Evolutionary conservation across 1,284 basidiomycete genomes (phyloP).

Genomic region (Boletus sp.): DNA sequence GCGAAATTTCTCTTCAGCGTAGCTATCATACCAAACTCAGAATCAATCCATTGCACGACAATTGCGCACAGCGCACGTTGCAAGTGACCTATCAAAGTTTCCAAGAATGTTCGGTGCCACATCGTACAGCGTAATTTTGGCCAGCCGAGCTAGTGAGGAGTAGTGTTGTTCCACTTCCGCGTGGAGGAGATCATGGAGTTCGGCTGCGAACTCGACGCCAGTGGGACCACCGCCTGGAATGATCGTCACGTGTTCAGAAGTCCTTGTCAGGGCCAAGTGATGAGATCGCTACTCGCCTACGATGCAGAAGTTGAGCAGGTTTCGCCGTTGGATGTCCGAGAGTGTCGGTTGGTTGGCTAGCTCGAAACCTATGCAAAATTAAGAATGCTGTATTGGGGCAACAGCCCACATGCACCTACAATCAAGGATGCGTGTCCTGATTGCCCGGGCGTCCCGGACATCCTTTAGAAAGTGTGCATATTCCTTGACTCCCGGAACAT

Average conservation of each 20-base stretch:
- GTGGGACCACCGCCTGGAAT: slow-evolving; percentile 64
- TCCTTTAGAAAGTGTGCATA: slow-evolving; percentile 82
- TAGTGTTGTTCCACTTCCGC: slow-evolving; percentile 70
- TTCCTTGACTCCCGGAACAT: slow-evolving; percentile 67
- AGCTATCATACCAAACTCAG: slow-evolving; percentile 39
- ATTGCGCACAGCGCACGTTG: slow-evolving; percentile 42
- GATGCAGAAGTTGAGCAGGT: slow-evolving; percentile 75
- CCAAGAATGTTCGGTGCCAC: slow-evolving; percentile 79
- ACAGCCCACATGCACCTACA: slow-evolving; percentile 43
- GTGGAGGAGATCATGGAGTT: slow-evolving; percentile 80
- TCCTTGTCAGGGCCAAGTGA: background rate
- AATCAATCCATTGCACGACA: slow-evolving; percentile 5
- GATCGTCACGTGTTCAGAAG: slow-evolving; percentile 3
- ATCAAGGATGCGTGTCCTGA: slow-evolving; percentile 71
- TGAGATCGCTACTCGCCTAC: slow-evolving; percentile 52
- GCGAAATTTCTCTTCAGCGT: slow-evolving; percentile 69
- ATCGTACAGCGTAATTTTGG: slow-evolving; percentile 76
- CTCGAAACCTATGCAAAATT: slow-evolving; percentile 56
- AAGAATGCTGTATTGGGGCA: slow-evolving; percentile 1
- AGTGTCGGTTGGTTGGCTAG: slow-evolving; percentile 71
- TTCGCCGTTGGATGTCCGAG: slow-evolving; percentile 60
- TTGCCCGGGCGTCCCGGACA: slow-evolving; percentile 76
- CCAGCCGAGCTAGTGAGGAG: slow-evolving; percentile 56
- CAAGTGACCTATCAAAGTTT: slow-evolving; percentile 69
- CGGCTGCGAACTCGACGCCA: slow-evolving; percentile 83